Conservation (phyloP, 192 early-diverging fungal genomes). For the Rhizophagus sp. region DNA sequence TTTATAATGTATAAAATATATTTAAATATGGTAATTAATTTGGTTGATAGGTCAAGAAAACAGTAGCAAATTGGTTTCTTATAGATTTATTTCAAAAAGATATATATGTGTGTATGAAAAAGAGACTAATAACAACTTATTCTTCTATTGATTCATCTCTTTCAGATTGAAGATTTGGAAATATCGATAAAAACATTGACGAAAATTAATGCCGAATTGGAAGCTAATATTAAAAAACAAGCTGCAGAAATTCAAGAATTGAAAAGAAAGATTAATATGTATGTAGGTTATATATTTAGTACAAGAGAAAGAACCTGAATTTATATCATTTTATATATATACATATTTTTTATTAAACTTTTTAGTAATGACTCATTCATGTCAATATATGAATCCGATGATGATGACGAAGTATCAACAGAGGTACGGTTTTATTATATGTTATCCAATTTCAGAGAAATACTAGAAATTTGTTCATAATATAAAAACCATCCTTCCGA, state of each 20-base stretch:
- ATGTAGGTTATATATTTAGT: not conserved
- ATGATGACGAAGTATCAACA: constrained; percentile 9
- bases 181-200: constrained; percentile 55
- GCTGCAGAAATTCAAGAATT: constrained; percentile 49
- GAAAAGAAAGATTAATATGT: constrained; percentile 43
- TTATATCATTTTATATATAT: not conserved
- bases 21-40: not conserved
- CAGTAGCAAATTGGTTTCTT: not conserved
- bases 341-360: not conserved
- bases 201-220: constrained; percentile 51
- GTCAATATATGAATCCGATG: not conserved
- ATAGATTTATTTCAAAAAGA: not conserved
- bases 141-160: not conserved
- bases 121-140: too few relatives aligned
- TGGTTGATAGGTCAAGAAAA: not conserved
- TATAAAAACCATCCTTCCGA: not conserved
- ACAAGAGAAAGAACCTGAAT: too few relatives aligned
- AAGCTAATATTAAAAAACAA: constrained; percentile 52
- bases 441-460: not conserved
- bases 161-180: constrained; percentile 55
- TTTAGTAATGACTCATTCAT: constrained; percentile 25
- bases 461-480: not conserved
- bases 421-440: constrained; percentile 12
- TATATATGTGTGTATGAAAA: too few relatives aligned
- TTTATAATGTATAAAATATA: too few relatives aligned